Evolutionary conservation across 1,284 basidiomycete species (phyloP), one percentile per base, ranked within the genome.

Genomic region (Boletellus sp.): DNA sequence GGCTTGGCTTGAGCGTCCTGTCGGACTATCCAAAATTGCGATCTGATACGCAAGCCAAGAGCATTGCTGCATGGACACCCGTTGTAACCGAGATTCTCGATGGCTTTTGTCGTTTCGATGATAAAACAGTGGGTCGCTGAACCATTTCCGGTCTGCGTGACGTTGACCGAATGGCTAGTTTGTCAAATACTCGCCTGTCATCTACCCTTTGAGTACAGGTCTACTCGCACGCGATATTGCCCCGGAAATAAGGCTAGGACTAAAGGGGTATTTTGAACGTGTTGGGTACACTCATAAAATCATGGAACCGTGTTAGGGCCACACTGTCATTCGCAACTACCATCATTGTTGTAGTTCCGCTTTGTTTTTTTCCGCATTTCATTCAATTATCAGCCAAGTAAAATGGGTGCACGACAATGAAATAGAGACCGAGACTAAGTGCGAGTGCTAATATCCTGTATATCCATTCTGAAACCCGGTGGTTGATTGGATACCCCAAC

Each of bases 41-140:
- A 53, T 73, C 87, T 3, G 96, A 98, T 59, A 93, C 87, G 3
- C 96, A 99, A 72, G 86, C 86, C 45, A 92, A 98, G 70, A 99
- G 98, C 66, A 96, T 99, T 55, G 73, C 86, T 11, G 96, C 97
- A 1, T 99, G 97, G 97, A 97, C 92, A 26, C 97, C 97, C 12
- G 97, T 99, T 24, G 89, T 98, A 15, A 87, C 87, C 4, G 95
- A 97, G 67, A 93, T 98, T 45, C 70, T 99, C 26, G 85, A 89
- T 53, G 97, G 97, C 11, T 93, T 95, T 63, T 86, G 86, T 63
- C 82, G 81, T 24, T 92, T 98, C 58, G 92, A 97, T 57, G 86
- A 93, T 59, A 91, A 87, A 64, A 84, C 90, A 32, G 91, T 93
- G 66, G 74, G 91, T 78, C 47, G 18, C 48, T 13, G 18, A 38